These are phyloP conservation scores for Mycena venus DNA, from an alignment of 768 basidiomycete genomes.

Conservation along the genomic window DNA sequence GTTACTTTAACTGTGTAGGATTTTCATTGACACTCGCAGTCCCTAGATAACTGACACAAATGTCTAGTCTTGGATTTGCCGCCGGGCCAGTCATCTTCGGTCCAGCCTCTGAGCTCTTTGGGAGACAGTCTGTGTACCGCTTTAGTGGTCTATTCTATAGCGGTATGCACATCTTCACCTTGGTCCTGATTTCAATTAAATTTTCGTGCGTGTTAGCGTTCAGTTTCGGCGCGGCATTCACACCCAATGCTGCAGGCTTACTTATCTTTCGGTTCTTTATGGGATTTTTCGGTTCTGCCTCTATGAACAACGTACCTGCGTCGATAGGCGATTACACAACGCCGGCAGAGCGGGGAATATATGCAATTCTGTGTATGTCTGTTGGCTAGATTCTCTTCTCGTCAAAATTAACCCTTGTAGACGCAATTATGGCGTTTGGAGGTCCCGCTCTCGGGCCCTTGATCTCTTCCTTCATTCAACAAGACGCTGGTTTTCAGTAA, in stretches of 20 bases:
- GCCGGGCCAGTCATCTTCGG: conserved; percentile 36
- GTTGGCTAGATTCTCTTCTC: background rate
- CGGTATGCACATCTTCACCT: background rate
- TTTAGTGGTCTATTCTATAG: conserved; percentile 14
- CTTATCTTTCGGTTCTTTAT: conserved; percentile 31
- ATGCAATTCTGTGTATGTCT: conserved; percentile 27
- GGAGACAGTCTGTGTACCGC: conserved; percentile 25
- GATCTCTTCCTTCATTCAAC: conserved; percentile 25
- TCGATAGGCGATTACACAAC: conserved; percentile 29
- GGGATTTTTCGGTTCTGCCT: conserved; percentile 24
- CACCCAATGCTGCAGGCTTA: conserved; percentile 15
- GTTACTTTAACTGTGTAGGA: conserved; percentile 22
- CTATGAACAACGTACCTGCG: conserved; percentile 31
- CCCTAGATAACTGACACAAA: background rate
- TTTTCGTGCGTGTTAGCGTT: conserved; percentile 1
- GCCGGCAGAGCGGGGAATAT: background rate
- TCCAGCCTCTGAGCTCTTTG: conserved; percentile 40
- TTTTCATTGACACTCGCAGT: background rate
- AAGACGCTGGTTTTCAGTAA: conserved; percentile 28
- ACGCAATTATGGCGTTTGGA: conserved; percentile 31
- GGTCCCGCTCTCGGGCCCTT: conserved; percentile 29
- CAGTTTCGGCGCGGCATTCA: conserved; percentile 28
- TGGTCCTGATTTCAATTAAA: background rate
- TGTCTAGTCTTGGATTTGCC: conserved; percentile 25
- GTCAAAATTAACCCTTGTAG: background rate